Conservation (phyloP, 768 basidiomycete genomes). For the Hortiboletus flavorubellus region DNA sequence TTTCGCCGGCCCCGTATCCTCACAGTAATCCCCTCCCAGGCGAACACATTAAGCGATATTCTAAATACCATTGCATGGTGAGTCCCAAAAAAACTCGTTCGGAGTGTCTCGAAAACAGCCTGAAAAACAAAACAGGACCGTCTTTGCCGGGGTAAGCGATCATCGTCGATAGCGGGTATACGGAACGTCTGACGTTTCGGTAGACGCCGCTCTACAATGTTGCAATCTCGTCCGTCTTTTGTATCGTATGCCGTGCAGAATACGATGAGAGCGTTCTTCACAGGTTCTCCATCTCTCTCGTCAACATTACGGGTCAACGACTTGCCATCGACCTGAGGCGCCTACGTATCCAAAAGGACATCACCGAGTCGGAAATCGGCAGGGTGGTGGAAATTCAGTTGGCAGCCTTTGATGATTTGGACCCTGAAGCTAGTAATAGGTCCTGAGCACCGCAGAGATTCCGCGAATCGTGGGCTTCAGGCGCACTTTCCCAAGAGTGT, state of each 20-base stretch:
- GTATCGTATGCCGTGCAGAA: background rate
- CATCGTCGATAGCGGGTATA: background rate
- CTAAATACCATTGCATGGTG: background rate
- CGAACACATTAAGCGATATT: background rate
- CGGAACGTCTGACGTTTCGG: background rate
- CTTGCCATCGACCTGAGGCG: conserved; percentile 7
- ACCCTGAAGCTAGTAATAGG: background rate
- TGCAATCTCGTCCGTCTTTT: background rate
- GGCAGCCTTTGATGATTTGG: background rate
- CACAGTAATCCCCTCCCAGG: background rate
- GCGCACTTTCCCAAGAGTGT: too few relatives aligned
- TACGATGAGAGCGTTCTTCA: background rate
- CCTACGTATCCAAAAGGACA: background rate
- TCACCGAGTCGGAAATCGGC: background rate
- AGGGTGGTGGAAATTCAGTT: conserved; percentile 1
- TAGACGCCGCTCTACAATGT: background rate
- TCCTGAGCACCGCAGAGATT: background rate
- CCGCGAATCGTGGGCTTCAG: background rate
- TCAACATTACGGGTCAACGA: conserved; percentile 2
- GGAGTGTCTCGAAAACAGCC: background rate
- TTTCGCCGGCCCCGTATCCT: background rate
- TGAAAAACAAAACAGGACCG: background rate
- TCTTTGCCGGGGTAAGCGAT: background rate
- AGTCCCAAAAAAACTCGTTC: background rate
- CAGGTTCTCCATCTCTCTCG: background rate